Evolutionary conservation across 2,329 filamentous ascomycete species (phyloP).

Genomic region (Beauveria caledonica): DNA sequence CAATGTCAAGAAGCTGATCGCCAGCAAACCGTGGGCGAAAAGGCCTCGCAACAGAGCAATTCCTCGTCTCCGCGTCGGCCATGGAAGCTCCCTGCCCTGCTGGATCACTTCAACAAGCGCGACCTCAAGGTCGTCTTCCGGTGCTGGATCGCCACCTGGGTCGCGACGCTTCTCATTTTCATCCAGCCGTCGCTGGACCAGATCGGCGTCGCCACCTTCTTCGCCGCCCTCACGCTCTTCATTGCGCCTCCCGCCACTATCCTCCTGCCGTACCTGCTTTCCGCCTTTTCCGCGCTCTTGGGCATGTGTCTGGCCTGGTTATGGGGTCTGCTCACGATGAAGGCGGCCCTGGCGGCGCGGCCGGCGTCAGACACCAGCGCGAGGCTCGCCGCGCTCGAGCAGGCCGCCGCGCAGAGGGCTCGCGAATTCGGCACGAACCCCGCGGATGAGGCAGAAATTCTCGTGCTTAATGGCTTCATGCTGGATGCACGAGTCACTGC

Average conservation of each 20-base stretch:
- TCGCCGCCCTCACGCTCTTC: slow-evolving; percentile 32
- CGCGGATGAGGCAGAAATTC: slow-evolving; percentile 22
- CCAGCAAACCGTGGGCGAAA: too few species aligned
- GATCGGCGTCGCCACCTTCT: slow-evolving; percentile 38
- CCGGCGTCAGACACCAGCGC: slow-evolving; percentile 29
- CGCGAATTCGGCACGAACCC: slow-evolving; percentile 17
- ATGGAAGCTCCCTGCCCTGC: slow-evolving; percentile 19
- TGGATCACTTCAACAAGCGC: slow-evolving; percentile 36
- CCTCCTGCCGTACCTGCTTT: slow-evolving; percentile 37
- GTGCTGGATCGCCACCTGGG: slow-evolving; percentile 38
- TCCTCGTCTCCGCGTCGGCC: not conserved
- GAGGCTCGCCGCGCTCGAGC: slow-evolving; percentile 24
- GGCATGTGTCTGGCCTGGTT: slow-evolving; percentile 40
- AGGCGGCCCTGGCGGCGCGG: slow-evolving; percentile 36
- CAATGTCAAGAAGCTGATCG: too few species aligned
- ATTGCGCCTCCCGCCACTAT: slow-evolving; percentile 38
- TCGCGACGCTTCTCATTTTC: slow-evolving; percentile 35
- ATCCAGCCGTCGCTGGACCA: slow-evolving; percentile 32
- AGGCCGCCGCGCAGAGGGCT: slow-evolving; percentile 26
- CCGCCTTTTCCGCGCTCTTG: slow-evolving; percentile 31
- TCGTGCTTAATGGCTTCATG: slow-evolving; percentile 37
- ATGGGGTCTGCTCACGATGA: slow-evolving; percentile 41
- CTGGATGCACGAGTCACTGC: slow-evolving; percentile 37
- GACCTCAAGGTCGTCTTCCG: slow-evolving; percentile 39
- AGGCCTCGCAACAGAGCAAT: not conserved